Evolutionary conservation across 371 early-diverging fungal genomes (phyloP), one percentile per base, ranked within the genome.

Genomic region (Rhizomucor pusillus): DNA sequence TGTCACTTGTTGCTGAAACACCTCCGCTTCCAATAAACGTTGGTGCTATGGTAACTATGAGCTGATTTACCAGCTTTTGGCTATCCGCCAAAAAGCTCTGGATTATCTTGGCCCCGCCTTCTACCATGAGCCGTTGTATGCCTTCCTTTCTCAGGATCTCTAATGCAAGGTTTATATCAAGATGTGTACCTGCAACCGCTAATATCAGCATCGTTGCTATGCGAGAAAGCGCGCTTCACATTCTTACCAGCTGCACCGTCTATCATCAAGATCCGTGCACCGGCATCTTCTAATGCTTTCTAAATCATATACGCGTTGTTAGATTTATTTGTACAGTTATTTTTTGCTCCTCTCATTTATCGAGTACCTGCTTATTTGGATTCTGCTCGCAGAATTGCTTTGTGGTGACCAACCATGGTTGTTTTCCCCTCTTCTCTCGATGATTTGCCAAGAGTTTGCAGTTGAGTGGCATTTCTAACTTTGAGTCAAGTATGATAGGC

Each of bases 31-130:
- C 90, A 24, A 93, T 73, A 25, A 80, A 78, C 2, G 73, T 63
- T 5, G 97, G 97, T 0, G 92, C 89, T 43, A 89, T 75, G 0
- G 97, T 96, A 18, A 94, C 65, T 18, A 93, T 69, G 24, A 92
- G 60, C 12, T 68, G 69, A 56, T 91, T 85, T 29, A 29, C 29
- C 22, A 77, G 64, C 34, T 77, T 47, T 1, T 54, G 58, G 25
- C 56, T 62, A 33, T 46, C 37, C 20, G 57, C 54, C 49, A 94
- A 58, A 52, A 90, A 90, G 1, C 83, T 69, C 24, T 80, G 73
- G 34, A 95, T 94, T 9, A 97, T 73, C 12, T 66, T 62, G 0
- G 94, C 85, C 2, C 97, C 97, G 13, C 97, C 97, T 78, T 97
- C 97, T 18, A 97, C 87, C 97, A 97, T 97, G 22, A 97, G 57